A percentile compares a stretch with the other conserved stretches of the same genome.
Conservation (phyloP, 2,329 filamentous ascomycete genomes). For the Karstenula rhodostoma region DNA sequence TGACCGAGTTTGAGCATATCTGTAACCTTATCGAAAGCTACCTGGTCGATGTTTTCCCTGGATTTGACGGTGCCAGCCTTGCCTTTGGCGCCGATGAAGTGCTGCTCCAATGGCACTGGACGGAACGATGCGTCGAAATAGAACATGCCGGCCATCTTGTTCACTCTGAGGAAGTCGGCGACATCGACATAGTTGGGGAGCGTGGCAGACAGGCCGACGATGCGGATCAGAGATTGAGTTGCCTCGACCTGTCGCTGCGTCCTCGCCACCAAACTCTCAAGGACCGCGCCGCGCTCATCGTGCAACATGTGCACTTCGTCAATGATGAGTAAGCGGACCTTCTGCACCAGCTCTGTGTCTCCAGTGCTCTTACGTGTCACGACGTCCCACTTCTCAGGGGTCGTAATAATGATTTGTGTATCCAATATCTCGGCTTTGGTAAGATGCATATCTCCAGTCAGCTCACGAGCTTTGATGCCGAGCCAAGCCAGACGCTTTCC, state of each 20-base stretch:
- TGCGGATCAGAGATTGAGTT: conserved; percentile 95
- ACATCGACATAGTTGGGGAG: conserved; percentile 97
- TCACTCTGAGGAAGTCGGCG: conserved; percentile 95
- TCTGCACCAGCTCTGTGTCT: conserved; percentile 96
- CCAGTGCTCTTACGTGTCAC: conserved; percentile 96
- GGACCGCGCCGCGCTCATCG: conserved; percentile 92
- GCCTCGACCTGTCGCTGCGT: conserved; percentile 97
- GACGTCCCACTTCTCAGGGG: conserved; percentile 99
- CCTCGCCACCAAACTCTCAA: conserved; percentile 93
- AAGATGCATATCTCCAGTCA: conserved; percentile 98
- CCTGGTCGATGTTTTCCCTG: conserved; percentile 85
- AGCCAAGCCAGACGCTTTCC: conserved; percentile 93
- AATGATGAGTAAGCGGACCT: conserved; percentile 94
- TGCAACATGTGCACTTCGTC: conserved; percentile 99
- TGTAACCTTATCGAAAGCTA: conserved; percentile 91
- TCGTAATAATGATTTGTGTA: conserved; percentile 98
- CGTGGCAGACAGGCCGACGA: conserved; percentile 93
- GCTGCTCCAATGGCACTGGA: conserved; percentile 94
- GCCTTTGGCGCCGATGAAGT: conserved; percentile 95
- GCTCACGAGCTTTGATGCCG: conserved; percentile 87
- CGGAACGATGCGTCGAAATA: conserved; percentile 97
- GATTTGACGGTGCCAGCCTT: conserved; percentile 83
- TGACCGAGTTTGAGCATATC: conserved; percentile 93
- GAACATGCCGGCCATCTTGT: conserved; percentile 89
- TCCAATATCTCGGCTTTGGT: conserved; percentile 95